These are phyloP conservation scores for Rhodotorula graminis DNA, from an alignment of 768 basidiomycete species.

Conservation along the genomic window DNA sequence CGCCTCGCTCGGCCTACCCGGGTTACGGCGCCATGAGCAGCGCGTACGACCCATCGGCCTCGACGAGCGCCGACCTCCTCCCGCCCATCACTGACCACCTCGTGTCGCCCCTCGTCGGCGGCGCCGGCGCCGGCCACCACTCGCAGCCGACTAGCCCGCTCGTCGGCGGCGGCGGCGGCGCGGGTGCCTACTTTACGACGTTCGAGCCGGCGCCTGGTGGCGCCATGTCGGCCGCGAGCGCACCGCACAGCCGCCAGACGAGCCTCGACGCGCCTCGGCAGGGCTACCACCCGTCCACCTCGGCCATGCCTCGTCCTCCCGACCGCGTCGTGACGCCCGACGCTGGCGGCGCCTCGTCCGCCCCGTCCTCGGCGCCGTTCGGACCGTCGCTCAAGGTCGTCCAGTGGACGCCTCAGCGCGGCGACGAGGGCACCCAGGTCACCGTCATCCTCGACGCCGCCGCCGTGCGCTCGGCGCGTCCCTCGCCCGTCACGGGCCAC, in stretches of 20 bases:
- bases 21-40: not conserved
- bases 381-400: conserved; percentile 3
- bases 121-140: not conserved
- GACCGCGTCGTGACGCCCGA: not conserved
- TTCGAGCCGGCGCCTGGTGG: not conserved
- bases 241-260: not conserved
- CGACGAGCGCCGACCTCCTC: not conserved
- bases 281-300: not conserved
- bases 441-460: conserved; percentile 32
- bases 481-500: not conserved
- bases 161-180: not conserved
- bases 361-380: not conserved
- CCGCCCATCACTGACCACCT: not conserved
- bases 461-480: conserved; percentile 7
- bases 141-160: not conserved
- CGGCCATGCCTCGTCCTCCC: too few relatives aligned
- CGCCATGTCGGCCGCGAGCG: not conserved
- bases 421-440: conserved; percentile 34
- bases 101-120: not conserved
- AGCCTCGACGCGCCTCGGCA: not conserved
- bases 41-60: not conserved
- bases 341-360: not conserved
- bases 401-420: conserved; percentile 35
- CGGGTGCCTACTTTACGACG: not conserved
- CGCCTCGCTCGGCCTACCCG: not conserved